Base-by-base conservation (phyloP, 164 flowering plant species). In the Amborella trichopoda region DNA sequence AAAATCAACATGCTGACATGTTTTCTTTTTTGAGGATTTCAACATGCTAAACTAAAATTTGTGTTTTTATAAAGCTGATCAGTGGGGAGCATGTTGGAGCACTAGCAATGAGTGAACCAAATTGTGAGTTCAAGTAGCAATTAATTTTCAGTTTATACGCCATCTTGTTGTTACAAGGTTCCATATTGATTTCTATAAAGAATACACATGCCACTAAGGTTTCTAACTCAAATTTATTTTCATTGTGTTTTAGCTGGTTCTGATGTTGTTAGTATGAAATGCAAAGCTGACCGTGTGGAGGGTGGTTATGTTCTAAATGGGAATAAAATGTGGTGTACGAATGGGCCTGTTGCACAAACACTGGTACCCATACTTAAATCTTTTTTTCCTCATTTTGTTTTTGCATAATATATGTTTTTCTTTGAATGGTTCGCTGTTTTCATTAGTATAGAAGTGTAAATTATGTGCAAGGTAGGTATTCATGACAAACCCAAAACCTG, bases 321-420 rank as follows among this genome's bases (percentile, higher is more conserved):
- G 47, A 93, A 88, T 71, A 93, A 93, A 66, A 93, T 93, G 99
- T 93, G 99, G 99, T 85, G 95, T 62, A 93, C 97, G 9, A 88
- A 93, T 61, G 97, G 99, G 24, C 91, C 96, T 18, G 56, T 51
- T 61, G 99, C 99, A 64, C 76, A 93, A 52, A 93, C 95, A 40
- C 56, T 93, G 93, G 95, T 88, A 71, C 22, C 4, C 17, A 37
- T 20, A 24, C 21, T 11, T 23, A 23, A 41, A 39, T 16, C 23
- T 2, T 46, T 42, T 44, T 24, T 9, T 20, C 8, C 14, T 44
- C 6, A n/a, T n/a, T n/a, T n/a, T 14, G 20, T 8, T 44, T 6
- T 8, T 40, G 3, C 16, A 40, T 40, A 2, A 17, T 10, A 40
- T n/a, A n/a, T n/a, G n/a, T n/a, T n/a, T n/a, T n/a, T n/a, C n/a